Conservation (phyloP, 345 rosid genomes). For the Citrus inodora region DNA sequence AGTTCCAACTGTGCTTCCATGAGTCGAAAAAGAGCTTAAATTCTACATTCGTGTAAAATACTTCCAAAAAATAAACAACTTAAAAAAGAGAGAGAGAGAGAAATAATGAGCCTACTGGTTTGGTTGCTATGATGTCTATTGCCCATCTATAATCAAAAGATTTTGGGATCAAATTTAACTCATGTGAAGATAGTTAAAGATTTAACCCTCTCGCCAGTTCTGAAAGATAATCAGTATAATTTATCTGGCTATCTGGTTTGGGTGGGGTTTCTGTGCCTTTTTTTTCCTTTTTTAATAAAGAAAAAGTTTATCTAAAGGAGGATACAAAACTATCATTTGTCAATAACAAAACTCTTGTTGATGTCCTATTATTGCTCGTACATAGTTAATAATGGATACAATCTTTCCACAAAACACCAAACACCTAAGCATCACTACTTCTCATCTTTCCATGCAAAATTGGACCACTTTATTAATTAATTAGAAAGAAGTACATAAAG, state of each 20-base stretch:
- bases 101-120: background rate
- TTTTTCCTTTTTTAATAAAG: background rate
- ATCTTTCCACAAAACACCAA: background rate
- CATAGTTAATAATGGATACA: background rate
- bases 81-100: background rate
- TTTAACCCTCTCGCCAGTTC: background rate
- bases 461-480: constrained; percentile 11
- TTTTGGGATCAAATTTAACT: background rate
- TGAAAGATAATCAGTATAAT: too few relatives aligned
- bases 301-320: background rate
- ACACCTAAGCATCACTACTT: background rate
- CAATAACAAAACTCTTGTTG: background rate
- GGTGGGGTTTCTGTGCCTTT: background rate
- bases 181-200: background rate
- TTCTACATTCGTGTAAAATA: too few relatives aligned
- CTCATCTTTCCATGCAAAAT: constrained; percentile 11
- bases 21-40: too few relatives aligned
- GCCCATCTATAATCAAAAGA: background rate
- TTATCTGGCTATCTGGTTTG: background rate
- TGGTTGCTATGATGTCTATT: background rate
- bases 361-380: background rate
- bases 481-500: background rate
- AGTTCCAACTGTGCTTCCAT: too few relatives aligned
- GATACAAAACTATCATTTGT: background rate
- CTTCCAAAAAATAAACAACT: background rate